phyloP scores from a whole-genome alignment of 1,284 basidiomycete genomes.

The Heterobasidion annosum region DNA sequence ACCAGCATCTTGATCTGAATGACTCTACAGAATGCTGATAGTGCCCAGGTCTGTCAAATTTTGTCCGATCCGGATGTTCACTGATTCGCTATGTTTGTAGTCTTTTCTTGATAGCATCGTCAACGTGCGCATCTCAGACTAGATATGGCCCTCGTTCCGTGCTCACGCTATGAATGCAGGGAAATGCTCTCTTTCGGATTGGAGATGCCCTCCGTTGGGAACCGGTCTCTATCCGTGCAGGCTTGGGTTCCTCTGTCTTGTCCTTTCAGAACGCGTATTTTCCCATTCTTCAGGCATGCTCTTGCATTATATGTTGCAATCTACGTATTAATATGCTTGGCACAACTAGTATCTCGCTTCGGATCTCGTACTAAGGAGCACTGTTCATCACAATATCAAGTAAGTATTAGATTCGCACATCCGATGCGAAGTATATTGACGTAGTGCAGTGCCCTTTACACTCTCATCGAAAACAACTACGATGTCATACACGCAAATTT shows the following conservation, averaged over 20 bases:
- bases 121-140: conserved; percentile 20
- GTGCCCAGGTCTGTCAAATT: conserved; percentile 36
- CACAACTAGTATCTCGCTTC: conserved; percentile 50
- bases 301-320: background rate
- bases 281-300: conserved; percentile 44
- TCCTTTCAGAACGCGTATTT: conserved; percentile 58
- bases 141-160: background rate
- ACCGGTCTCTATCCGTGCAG: background rate
- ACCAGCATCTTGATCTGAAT: background rate
- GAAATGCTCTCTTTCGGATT: conserved; percentile 42
- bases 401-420: conserved; percentile 17
- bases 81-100: background rate
- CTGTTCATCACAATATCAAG: conserved; percentile 36
- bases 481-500: conserved; percentile 33
- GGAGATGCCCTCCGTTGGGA: conserved; percentile 11
- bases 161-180: conserved; percentile 22
- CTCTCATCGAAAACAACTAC: conserved; percentile 42
- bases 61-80: background rate
- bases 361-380: conserved; percentile 53
- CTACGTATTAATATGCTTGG: conserved; percentile 1
- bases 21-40: conserved; percentile 33
- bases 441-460: conserved; percentile 39
- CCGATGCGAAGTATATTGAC: background rate
- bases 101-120: conserved; percentile 32
- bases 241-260: conserved; percentile 16